Base-by-base conservation (phyloP, 768 basidiomycete genomes). In the Lanmaoa rubissima region DNA sequence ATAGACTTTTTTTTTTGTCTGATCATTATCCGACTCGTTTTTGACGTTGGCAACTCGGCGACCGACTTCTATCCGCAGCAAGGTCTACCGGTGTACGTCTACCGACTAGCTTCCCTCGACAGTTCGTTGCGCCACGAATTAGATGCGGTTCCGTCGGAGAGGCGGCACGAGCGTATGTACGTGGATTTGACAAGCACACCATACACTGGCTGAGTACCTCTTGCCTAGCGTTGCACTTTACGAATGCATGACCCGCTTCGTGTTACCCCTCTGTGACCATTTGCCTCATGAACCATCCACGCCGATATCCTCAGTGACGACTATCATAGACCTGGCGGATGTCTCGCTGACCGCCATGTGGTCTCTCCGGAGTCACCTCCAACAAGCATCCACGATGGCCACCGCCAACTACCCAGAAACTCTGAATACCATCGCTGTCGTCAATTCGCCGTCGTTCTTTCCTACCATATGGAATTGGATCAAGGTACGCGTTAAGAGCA, bases 341-440 rank as follows among this genome's bases (percentile, higher is more conserved):
- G 80, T 85, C 55, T 82, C 87, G 8, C 73, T 93, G 6, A 69
- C 75, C 34, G 75, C 81, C 0, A 81, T 92, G 74, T 93, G 90
- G 87, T 72, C 76, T 39, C 78, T 92, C 24, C 82, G 89, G 24
- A 72, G 66, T 44, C 90, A 90, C 67, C 80, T 93, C 17, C 86
- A 89, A 60, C 85, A 92, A 65, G 88, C 91, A 0, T 85, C 86
- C 41, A 62, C 57, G n/a, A 78, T 93, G 41, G 88, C 88, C 0
- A 89, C 87, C 0, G 88, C 87, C 9, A 86, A 91, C 63, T 92
- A 92, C 67, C 90, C 91, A 1, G 91, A 93, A 70, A 90, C 89
- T 0, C 74, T 92, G 41, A 75, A 80, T 62, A 78, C 80, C 36
- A 82, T 87, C 62, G 85, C 78, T 12, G 72, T 94, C 52, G 84